These are phyloP conservation scores for Nadsonia fulvescens DNA, from an alignment of 805 yeast genomes.

Conservation along the genomic window DNA sequence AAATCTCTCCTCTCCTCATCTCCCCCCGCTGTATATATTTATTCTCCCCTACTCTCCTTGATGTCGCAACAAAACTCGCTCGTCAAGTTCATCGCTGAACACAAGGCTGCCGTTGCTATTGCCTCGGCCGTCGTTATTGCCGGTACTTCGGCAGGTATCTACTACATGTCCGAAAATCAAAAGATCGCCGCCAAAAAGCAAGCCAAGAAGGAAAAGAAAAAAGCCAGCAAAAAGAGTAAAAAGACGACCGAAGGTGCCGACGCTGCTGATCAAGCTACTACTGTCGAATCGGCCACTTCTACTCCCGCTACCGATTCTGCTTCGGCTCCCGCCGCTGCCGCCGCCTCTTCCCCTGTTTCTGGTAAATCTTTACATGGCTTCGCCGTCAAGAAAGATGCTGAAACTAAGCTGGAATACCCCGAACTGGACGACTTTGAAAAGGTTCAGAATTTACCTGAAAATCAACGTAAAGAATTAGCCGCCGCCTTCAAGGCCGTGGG, in stretches of 20 bases:
- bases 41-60: too few species aligned
- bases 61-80: too few species aligned
- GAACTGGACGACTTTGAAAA: slow-evolving; percentile 14
- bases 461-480: slow-evolving; percentile 33
- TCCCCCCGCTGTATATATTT: too few species aligned
- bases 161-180: too few species aligned
- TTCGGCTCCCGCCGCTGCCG: slow-evolving; percentile 1
- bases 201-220: slow-evolving; percentile 27
- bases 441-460: slow-evolving; percentile 11
- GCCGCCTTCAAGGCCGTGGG: slow-evolving; percentile 77
- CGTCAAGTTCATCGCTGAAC: too few species aligned
- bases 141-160: slow-evolving; percentile 35
- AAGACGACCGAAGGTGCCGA: slow-evolving; percentile 3
- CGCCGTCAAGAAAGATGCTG: slow-evolving; percentile 10
- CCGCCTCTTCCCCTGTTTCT: not conserved
- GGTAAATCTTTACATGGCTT: too few species aligned
- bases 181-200: slow-evolving; percentile 22
- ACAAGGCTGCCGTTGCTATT: slow-evolving; percentile 5
- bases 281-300: slow-evolving; percentile 8
- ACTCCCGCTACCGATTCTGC: slow-evolving; percentile 6
- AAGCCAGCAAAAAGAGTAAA: slow-evolving; percentile 13
- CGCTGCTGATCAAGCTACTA: slow-evolving; percentile 6
- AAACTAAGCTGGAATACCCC: slow-evolving; percentile 19
- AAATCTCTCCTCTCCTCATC: too few species aligned
- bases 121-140: slow-evolving; percentile 6